Evolutionary conservation across 495 filamentous ascomycete genomes (phyloP).

Genomic region (Pyrenopolyporus hunteri): DNA sequence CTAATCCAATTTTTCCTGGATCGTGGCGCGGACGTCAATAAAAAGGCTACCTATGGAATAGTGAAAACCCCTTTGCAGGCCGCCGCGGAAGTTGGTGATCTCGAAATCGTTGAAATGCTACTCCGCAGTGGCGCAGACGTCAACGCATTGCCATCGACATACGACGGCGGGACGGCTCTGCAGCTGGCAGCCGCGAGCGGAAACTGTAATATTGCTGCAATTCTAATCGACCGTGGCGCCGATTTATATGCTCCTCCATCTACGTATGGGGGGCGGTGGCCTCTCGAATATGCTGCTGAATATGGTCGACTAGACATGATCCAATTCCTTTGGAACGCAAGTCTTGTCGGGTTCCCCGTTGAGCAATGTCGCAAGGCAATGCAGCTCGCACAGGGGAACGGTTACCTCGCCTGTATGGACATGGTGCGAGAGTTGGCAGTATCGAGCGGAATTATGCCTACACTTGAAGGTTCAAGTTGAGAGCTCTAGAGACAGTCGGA

Average conservation of each 20-base stretch:
- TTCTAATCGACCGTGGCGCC: slow-evolving; percentile 36
- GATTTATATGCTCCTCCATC: slow-evolving; percentile 24
- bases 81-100: slow-evolving; percentile 37
- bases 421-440: slow-evolving; percentile 17
- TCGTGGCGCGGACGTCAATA: slow-evolving; percentile 42
- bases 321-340: slow-evolving; percentile 47
- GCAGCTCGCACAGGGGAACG: slow-evolving; percentile 17
- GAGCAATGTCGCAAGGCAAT: slow-evolving; percentile 29
- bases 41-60: slow-evolving; percentile 8
- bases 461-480: neutral
- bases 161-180: slow-evolving; percentile 34
- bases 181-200: slow-evolving; percentile 29
- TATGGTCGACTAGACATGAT: slow-evolving; percentile 55
- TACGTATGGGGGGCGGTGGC: slow-evolving; percentile 43
- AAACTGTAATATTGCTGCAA: slow-evolving; percentile 29
- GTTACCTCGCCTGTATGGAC: slow-evolving; percentile 14
- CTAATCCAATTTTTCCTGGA: slow-evolving; percentile 42
- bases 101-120: slow-evolving; percentile 29
- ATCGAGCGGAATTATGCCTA: slow-evolving; percentile 11
- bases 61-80: slow-evolving; percentile 39
- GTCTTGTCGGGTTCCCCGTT: slow-evolving; percentile 7
- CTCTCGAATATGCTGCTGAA: slow-evolving; percentile 52
- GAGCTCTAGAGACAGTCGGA: neutral
- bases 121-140: slow-evolving; percentile 16
- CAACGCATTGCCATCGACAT: slow-evolving; percentile 31